phyloP scores from a whole-genome alignment of 1,139 yeast genomes.

The Saccharomyces hybrid region DNA sequence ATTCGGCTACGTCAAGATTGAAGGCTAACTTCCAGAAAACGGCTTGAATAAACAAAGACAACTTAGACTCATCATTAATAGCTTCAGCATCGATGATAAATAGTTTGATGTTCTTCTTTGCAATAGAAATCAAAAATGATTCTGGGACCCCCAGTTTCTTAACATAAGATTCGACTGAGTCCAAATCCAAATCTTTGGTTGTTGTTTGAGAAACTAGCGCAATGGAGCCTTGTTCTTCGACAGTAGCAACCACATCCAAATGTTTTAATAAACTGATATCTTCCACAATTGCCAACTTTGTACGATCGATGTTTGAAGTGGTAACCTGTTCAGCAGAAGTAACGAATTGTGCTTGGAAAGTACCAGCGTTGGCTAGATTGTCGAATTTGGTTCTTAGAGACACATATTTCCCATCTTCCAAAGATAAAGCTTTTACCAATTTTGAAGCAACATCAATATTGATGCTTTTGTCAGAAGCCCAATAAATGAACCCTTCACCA shows the following conservation, averaged over 20 bases:
- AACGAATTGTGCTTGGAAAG: constrained; percentile 68
- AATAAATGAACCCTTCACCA: constrained; percentile 43
- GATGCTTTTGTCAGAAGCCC: constrained; percentile 60
- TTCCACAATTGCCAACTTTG: constrained; percentile 60
- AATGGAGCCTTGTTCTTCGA: constrained; percentile 50
- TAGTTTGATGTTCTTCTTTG: constrained; percentile 46
- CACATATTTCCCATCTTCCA: constrained; percentile 50
- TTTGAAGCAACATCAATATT: constrained; percentile 53
- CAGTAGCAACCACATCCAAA: constrained; percentile 56
- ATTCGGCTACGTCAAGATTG: constrained; percentile 12
- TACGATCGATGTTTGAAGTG: constrained; percentile 43
- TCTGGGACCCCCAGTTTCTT: constrained; percentile 43
- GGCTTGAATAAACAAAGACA: constrained; percentile 66
- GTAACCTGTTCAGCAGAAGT: constrained; percentile 33
- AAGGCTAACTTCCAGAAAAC: constrained; percentile 71
- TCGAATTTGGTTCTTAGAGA: constrained; percentile 61
- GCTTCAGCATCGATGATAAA: constrained; percentile 49
- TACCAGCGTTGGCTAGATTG: constrained; percentile 63
- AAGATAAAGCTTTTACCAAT: constrained; percentile 64
- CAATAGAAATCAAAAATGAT: constrained; percentile 48
- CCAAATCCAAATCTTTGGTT: constrained; percentile 22
- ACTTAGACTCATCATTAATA: constrained; percentile 59
- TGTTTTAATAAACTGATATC: constrained; percentile 45
- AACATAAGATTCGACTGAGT: constrained; percentile 33
- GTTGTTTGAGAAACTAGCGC: constrained; percentile 35